phyloP scores from a whole-genome alignment of 2,329 filamentous ascomycete genomes.

The Bisporella sp. region DNA sequence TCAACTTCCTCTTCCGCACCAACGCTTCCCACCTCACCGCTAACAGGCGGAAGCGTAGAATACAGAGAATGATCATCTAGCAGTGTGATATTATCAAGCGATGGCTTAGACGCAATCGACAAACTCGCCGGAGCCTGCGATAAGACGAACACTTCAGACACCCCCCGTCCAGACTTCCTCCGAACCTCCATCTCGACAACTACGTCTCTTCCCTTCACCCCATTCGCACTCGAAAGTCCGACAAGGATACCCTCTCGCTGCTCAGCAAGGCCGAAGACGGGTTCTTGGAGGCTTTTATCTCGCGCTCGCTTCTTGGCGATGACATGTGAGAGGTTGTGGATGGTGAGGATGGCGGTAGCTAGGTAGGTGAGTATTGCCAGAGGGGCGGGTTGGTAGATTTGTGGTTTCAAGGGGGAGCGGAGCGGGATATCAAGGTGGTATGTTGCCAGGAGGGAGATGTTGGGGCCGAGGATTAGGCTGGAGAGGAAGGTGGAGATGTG shows the following conservation, averaged over 20 bases:
- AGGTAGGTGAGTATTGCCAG: constrained; percentile 72
- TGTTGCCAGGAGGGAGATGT: constrained; percentile 65
- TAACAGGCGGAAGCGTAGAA: constrained; percentile 36
- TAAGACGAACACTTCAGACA: constrained; percentile 53
- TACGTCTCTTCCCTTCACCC: constrained; percentile 34
- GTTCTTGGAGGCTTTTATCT: constrained; percentile 67
- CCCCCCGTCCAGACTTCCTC: constrained; percentile 42
- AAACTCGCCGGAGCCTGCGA: constrained; percentile 20
- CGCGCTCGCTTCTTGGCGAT: constrained; percentile 67
- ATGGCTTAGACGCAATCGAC: constrained; percentile 6
- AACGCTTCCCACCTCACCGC: constrained; percentile 8
- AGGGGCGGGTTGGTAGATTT: constrained; percentile 55
- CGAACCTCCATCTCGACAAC: constrained; percentile 80
- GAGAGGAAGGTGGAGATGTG: constrained; percentile 64
- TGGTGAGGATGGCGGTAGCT: constrained; percentile 76
- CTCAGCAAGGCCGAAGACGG: constrained; percentile 72
- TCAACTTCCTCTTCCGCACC: constrained; percentile 40
- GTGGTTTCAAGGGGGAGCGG: constrained; percentile 39
- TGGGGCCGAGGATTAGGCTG: constrained; percentile 56
- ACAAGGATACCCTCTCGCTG: constrained; percentile 72
- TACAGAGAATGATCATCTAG: constrained; percentile 74
- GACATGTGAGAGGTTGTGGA: constrained; percentile 67
- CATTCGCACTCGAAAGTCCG: constrained; percentile 35
- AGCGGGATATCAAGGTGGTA: constrained; percentile 81
- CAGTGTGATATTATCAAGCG: constrained; percentile 36